phyloP scores from a whole-genome alignment of 202 grass and related monocot species.

The Panicum virgatum region DNA sequence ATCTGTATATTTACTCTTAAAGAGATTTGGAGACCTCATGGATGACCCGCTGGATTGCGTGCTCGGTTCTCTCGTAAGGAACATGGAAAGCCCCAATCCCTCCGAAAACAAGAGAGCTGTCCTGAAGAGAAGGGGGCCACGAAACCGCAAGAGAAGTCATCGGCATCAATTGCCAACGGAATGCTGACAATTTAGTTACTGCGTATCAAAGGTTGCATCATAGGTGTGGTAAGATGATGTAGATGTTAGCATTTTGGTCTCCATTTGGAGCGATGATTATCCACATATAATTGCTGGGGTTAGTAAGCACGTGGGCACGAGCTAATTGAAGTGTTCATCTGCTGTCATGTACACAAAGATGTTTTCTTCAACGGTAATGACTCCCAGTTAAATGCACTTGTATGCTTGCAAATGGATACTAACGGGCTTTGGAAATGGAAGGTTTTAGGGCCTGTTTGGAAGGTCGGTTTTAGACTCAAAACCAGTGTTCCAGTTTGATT shows the following conservation, averaged over 20 bases:
- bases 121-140: conserved; percentile 35
- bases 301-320: neutral
- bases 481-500: too few relatives aligned
- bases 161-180: conserved; percentile 21
- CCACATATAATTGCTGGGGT: neutral
- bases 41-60: conserved; percentile 55
- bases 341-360: neutral
- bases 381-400: neutral
- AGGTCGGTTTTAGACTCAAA: too few relatives aligned
- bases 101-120: conserved; percentile 1
- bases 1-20: neutral
- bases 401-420: neutral
- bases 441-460: too few relatives aligned
- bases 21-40: conserved; percentile 50
- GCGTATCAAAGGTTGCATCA: neutral
- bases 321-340: neutral
- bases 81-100: conserved; percentile 27
- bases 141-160: conserved; percentile 36
- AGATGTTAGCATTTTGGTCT: neutral
- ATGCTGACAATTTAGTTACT: conserved; percentile 11
- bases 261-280: neutral
- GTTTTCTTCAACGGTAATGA: neutral
- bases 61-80: conserved; percentile 40
- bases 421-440: neutral
- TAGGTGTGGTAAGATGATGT: neutral